phyloP scores from a whole-genome alignment of 176 grass and related monocot species.

The Musa itinerans region DNA sequence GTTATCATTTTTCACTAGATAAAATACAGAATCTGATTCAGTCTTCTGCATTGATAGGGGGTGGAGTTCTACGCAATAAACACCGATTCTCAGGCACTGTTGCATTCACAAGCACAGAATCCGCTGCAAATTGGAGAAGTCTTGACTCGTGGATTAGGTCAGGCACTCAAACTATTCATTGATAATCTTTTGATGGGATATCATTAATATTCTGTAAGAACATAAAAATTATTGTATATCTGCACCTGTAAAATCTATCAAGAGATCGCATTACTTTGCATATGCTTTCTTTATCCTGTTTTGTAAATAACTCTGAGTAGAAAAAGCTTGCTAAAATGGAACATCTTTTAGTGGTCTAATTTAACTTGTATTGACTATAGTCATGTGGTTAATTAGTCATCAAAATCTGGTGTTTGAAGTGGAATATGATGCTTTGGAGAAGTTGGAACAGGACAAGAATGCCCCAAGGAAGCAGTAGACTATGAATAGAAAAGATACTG shows the following conservation, averaged over 20 bases:
- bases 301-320: neutral
- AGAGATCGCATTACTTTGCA: too few relatives aligned
- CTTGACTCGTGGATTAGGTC: slow-evolving; percentile 88
- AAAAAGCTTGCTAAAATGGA: neutral
- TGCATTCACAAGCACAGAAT: slow-evolving; percentile 68
- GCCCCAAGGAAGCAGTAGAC: neutral
- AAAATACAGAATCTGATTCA: neutral
- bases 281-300: too few relatives aligned
- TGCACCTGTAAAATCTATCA: too few relatives aligned
- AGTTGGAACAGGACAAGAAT: too few relatives aligned
- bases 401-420: neutral
- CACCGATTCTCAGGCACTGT: slow-evolving; percentile 82
- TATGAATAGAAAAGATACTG: neutral
- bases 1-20: neutral
- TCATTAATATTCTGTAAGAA: neutral
- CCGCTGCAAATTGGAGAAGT: slow-evolving; percentile 95
- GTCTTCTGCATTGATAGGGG: slow-evolving; percentile 51
- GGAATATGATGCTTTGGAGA: neutral
- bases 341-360: neutral
- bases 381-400: neutral
- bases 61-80: slow-evolving; percentile 92
- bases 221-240: too few relatives aligned
- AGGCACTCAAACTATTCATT: neutral
- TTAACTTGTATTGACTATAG: neutral
- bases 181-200: neutral